Conservation (phyloP, 2,329 filamentous ascomycete genomes). For the Stagonosporopsis tanaceti region DNA sequence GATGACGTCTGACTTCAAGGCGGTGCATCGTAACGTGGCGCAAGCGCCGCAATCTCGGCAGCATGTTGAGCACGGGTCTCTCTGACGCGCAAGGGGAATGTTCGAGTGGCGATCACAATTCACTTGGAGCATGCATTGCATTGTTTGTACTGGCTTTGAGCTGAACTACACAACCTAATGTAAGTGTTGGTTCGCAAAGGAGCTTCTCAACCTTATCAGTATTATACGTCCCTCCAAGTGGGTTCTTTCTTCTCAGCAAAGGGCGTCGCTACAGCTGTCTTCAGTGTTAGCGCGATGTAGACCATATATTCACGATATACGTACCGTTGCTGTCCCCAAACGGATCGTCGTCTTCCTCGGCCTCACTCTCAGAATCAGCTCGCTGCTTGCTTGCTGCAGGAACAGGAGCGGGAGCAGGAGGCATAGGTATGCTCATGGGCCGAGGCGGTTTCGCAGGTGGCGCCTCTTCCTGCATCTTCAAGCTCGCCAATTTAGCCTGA, state of each 20-base stretch:
- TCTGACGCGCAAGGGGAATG: too few species aligned
- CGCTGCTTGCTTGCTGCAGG: slow-evolving; percentile 47
- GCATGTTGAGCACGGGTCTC: not conserved
- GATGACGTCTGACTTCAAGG: slow-evolving; percentile 39
- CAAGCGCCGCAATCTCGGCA: slow-evolving; percentile 3
- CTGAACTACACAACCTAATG: not conserved
- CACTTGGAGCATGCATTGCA: not conserved
- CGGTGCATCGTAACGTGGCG: slow-evolving; percentile 20
- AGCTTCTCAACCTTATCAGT: not conserved
- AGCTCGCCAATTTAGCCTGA: slow-evolving; percentile 55
- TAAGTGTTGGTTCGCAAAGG: not conserved
- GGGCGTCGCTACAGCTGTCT: slow-evolving; percentile 62
- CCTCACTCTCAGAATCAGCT: slow-evolving; percentile 64
- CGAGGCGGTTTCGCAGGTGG: slow-evolving; percentile 60
- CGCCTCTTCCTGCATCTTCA: slow-evolving; percentile 51
- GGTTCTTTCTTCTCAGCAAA: slow-evolving; percentile 43
- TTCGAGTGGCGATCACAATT: not conserved
- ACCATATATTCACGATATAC: not conserved
- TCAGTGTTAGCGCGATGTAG: slow-evolving; percentile 13
- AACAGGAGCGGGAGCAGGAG: slow-evolving; percentile 33
- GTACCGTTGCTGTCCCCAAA: slow-evolving; percentile 81
- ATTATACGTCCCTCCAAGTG: slow-evolving; percentile 53
- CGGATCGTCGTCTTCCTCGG: slow-evolving; percentile 76
- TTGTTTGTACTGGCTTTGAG: not conserved
- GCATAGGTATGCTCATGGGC: slow-evolving; percentile 53